These are phyloP conservation scores for Pestalotiopsis sp. DNA, from an alignment of 2,329 filamentous ascomycete species.

Conservation along the genomic window DNA sequence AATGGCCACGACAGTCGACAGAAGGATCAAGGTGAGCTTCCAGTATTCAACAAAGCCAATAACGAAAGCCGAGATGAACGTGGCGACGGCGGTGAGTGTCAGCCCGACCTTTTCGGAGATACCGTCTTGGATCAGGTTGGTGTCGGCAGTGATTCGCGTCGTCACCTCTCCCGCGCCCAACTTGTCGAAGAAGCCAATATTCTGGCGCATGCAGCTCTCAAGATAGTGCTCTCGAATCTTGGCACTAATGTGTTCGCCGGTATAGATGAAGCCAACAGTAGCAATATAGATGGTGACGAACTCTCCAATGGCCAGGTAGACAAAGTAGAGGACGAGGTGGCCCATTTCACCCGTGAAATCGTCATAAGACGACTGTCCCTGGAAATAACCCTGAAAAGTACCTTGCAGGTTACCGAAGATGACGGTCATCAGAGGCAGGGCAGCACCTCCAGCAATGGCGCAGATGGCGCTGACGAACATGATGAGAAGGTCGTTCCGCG, in stretches of 20 bases:
- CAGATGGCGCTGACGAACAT: constrained; percentile 62
- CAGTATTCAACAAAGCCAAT: constrained; percentile 91
- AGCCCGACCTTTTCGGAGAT: constrained; percentile 88
- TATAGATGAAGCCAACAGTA: constrained; percentile 89
- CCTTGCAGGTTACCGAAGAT: constrained; percentile 78
- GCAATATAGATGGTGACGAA: constrained; percentile 77
- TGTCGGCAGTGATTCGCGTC: constrained; percentile 91
- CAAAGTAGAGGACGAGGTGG: constrained; percentile 75
- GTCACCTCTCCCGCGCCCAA: constrained; percentile 92
- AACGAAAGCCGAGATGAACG: constrained; percentile 85
- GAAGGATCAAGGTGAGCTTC: constrained; percentile 88
- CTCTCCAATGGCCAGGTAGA: constrained; percentile 82
- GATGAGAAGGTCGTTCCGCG: constrained; percentile 64
- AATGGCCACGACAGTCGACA: constrained; percentile 79
- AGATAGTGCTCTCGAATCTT: constrained; percentile 85
- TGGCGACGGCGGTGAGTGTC: constrained; percentile 74
- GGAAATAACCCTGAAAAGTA: constrained; percentile 68
- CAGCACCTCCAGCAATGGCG: constrained; percentile 72
- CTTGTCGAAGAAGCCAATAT: constrained; percentile 92
- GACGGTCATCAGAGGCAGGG: constrained; percentile 78
- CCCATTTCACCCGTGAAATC: constrained; percentile 63
- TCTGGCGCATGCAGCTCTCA: constrained; percentile 80
- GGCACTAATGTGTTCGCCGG: constrained; percentile 75
- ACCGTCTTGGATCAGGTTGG: constrained; percentile 89
- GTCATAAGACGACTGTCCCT: constrained; percentile 43